These are phyloP conservation scores for Nemania abortiva DNA, from an alignment of 2,329 filamentous ascomycete species.

Conservation along the genomic window DNA sequence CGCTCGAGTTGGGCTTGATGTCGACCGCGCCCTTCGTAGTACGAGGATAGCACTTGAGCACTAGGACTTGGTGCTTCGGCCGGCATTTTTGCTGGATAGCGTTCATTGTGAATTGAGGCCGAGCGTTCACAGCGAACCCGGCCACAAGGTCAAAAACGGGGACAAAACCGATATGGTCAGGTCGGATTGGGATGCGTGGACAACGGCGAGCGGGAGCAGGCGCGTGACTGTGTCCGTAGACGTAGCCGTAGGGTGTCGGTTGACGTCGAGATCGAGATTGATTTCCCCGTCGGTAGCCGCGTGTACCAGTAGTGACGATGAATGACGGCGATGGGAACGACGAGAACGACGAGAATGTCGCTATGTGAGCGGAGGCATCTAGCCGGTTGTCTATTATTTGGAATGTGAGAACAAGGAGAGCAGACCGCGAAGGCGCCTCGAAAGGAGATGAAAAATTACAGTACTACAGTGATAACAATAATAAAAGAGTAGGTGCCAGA, in stretches of 20 bases:
- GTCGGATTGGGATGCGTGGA: slow-evolving; percentile 16
- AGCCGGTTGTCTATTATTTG: slow-evolving; percentile 10
- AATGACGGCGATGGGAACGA: slow-evolving; percentile 1
- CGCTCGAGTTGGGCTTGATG: slow-evolving; percentile 95
- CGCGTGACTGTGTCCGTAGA: slow-evolving; percentile 4
- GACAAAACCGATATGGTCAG: slow-evolving; percentile 19
- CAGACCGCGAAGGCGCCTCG: slow-evolving; percentile 15
- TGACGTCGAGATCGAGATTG: slow-evolving; percentile 3
- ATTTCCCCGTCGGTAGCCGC: slow-evolving; percentile 22
- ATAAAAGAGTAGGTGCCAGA: slow-evolving; percentile 18
- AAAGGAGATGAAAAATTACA: slow-evolving; percentile 37
- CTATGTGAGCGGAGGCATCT: neutral
- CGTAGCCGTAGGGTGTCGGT: slow-evolving; percentile 8
- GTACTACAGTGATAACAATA: slow-evolving; percentile 8
- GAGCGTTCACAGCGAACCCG: slow-evolving; percentile 37
- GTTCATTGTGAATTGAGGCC: slow-evolving; percentile 64
- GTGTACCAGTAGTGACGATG: neutral
- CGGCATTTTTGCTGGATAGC: slow-evolving; percentile 77
- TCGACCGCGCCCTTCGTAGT: slow-evolving; percentile 92
- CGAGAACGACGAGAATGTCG: neutral
- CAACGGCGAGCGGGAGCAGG: slow-evolving; percentile 7
- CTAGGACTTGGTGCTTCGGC: slow-evolving; percentile 95
- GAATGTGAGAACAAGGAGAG: slow-evolving; percentile 24
- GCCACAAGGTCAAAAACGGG: slow-evolving; percentile 19
- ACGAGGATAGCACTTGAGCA: slow-evolving; percentile 95